Percentiles rank a stretch among this genome's conserved stretches.
These are phyloP conservation scores for Yamadazyma jaroonii DNA, from an alignment of 1,139 yeast species.

Conservation along the genomic window DNA sequence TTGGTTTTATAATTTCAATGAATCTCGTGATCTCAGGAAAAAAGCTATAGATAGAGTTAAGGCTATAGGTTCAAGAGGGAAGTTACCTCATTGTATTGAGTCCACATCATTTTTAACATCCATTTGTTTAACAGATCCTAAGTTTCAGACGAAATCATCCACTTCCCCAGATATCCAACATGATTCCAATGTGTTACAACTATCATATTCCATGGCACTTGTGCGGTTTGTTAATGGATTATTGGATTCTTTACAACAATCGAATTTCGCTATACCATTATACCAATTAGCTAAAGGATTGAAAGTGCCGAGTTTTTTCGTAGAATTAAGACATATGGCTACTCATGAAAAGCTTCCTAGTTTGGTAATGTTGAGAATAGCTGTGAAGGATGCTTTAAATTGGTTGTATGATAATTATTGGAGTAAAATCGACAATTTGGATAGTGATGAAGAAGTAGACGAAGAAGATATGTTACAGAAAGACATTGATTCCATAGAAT, in stretches of 20 bases:
- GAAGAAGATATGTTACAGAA: constrained; percentile 19
- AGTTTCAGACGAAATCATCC: constrained; percentile 7
- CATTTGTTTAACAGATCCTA: constrained; percentile 47
- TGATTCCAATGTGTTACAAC: constrained; percentile 34
- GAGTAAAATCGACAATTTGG: constrained; percentile 39
- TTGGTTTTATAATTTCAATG: constrained; percentile 52
- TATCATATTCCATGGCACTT: constrained; percentile 72
- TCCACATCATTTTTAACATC: constrained; percentile 64
- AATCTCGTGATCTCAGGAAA: constrained; percentile 20
- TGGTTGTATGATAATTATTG: constrained; percentile 84
- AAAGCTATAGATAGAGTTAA: constrained; percentile 48
- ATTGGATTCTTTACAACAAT: constrained; percentile 82
- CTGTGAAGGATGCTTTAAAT: constrained; percentile 56
- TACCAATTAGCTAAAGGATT: constrained; percentile 68
- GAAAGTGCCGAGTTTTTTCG: constrained; percentile 77
- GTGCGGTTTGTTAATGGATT: constrained; percentile 90
- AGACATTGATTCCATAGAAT: constrained; percentile 8
- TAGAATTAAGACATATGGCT: constrained; percentile 85
- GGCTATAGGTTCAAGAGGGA: constrained; percentile 37
- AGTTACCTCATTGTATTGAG: constrained; percentile 46
- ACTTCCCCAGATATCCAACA: background rate
- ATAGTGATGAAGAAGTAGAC: constrained; percentile 23
- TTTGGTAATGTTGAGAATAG: constrained; percentile 58
- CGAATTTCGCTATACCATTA: constrained; percentile 75
- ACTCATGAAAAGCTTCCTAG: constrained; percentile 88